Evolutionary conservation across 2,329 filamentous ascomycete species (phyloP).

Genomic region (Phaeophleospora eucalypticola): DNA sequence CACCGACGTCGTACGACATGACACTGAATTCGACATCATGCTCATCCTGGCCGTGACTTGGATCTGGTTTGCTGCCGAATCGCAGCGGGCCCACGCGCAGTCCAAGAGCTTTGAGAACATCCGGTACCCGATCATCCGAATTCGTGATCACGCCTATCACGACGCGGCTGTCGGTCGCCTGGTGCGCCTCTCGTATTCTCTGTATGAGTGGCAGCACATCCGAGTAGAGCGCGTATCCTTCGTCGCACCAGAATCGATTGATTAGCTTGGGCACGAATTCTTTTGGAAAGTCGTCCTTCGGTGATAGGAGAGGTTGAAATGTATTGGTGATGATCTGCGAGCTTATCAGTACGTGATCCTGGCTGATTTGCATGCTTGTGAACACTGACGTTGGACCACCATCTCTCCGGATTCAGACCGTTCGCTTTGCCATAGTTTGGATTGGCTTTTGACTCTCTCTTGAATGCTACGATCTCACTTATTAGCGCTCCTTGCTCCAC

Average conservation of each 20-base stretch:
- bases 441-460: conserved; percentile 42
- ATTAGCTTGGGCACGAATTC: conserved; percentile 49
- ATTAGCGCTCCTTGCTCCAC: background rate
- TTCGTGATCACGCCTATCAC: conserved; percentile 59
- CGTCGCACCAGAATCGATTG: conserved; percentile 49
- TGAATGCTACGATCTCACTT: conserved; percentile 43
- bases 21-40: conserved; percentile 54
- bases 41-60: conserved; percentile 3
- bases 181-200: conserved; percentile 33
- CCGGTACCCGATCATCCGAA: conserved; percentile 57
- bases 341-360: background rate
- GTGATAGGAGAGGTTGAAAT: conserved; percentile 42
- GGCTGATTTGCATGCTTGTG: background rate
- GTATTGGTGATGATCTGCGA: conserved; percentile 51
- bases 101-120: conserved; percentile 52
- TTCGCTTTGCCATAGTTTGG: conserved; percentile 58
- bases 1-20: conserved; percentile 60
- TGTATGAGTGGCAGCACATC: conserved; percentile 47
- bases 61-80: conserved; percentile 37
- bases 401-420: conserved; percentile 49
- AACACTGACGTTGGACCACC: conserved; percentile 57
- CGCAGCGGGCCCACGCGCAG: conserved; percentile 43
- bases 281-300: conserved; percentile 37
- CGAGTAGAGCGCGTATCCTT: conserved; percentile 50
- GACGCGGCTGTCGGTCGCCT: conserved; percentile 15